Evolutionary conservation across 805 yeast genomes (phyloP), one percentile per base, ranked within the genome.

Genomic region (Zygosaccharomyces pseudorouxii): DNA sequence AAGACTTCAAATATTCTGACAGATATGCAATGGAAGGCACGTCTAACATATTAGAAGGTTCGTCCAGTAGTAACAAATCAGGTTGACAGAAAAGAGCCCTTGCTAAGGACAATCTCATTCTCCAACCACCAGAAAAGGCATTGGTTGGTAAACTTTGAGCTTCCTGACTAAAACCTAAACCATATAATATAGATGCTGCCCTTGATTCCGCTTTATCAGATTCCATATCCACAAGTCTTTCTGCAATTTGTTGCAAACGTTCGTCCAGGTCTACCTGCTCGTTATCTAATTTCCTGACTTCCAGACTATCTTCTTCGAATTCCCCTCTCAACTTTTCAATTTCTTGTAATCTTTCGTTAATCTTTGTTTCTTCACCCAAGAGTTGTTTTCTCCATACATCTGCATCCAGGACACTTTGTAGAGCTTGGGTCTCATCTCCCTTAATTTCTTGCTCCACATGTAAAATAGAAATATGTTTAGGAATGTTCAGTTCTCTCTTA

Each of bases 21-120:
- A 93, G 76, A 67, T 82, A 93, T 1, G 97, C 92, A 66, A 93
- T 88, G 47, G 98, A 90, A 25, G 99, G 99, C 68, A 93, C 97
- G 80, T 93, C 99, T 95, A 93, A 86, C 97, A 90, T 93, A 84
- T 93, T 93, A 53, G 98, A 90, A 62, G 99, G 99, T 78, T 93
- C 99, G 80, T 93, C 99, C 55, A 93, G 78, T 64, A 93, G 74
- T 56, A 93, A 75, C 55, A 93, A 75, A 68, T 93, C 99, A 0
- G 99, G 99, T 65, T 89, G 84, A 78, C 97, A 92, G 77, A 93
- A 93, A 65, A 93, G 77, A 0, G 99, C 99, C 71, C 99, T 82
- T 3, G 99, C 99, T 52, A 93, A 77, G n/a, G 97, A 87, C 55
- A 93, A 78, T 75, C 99, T 86, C 99, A 93, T 93, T 79, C 99